Evolutionary conservation across 1,284 basidiomycete genomes (phyloP).

Genomic region (Rhodotorula mucilaginosa): DNA sequence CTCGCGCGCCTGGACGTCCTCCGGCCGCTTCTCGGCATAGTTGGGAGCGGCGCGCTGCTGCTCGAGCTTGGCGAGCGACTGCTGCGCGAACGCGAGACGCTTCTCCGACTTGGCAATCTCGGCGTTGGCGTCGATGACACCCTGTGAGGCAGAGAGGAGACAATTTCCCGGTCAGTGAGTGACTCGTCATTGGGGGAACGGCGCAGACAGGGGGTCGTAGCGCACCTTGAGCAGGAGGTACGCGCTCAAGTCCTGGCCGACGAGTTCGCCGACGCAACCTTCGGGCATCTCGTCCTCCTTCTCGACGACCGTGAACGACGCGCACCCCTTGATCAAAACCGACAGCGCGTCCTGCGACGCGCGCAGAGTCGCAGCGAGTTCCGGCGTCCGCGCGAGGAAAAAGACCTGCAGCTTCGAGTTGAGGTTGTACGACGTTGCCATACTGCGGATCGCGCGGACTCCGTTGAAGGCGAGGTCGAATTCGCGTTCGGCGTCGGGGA

Average conservation of each 20-base stretch:
- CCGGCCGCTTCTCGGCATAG: conserved; percentile 75
- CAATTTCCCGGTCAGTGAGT: not conserved
- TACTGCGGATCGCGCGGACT: conserved; percentile 75
- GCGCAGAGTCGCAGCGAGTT: conserved; percentile 27
- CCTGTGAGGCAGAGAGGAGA: conserved; percentile 54
- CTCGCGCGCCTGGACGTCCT: conserved; percentile 74
- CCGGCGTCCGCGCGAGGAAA: conserved; percentile 56
- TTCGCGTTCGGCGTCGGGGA: conserved; percentile 70
- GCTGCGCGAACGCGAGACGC: conserved; percentile 68
- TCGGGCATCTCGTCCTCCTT: conserved; percentile 64
- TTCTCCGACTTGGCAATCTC: conserved; percentile 83
- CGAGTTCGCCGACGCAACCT: conserved; percentile 81
- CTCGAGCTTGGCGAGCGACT: conserved; percentile 70
- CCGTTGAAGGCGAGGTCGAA: conserved; percentile 85
- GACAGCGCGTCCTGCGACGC: conserved; percentile 23
- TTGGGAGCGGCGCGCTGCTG: conserved; percentile 72
- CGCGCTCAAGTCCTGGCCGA: conserved; percentile 71
- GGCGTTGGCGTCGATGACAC: conserved; percentile 74
- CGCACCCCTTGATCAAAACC: conserved; percentile 79
- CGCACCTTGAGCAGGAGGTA: conserved; percentile 80
- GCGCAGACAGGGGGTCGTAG: not conserved
- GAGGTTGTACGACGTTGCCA: conserved; percentile 87
- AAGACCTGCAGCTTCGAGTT: conserved; percentile 86
- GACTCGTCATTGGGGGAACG: not conserved
- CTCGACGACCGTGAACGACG: conserved; percentile 63